Evolutionary conservation across 2,329 filamentous ascomycete species (phyloP), one percentile per base, ranked within the genome.

Genomic region (Diaporthe vexans): DNA sequence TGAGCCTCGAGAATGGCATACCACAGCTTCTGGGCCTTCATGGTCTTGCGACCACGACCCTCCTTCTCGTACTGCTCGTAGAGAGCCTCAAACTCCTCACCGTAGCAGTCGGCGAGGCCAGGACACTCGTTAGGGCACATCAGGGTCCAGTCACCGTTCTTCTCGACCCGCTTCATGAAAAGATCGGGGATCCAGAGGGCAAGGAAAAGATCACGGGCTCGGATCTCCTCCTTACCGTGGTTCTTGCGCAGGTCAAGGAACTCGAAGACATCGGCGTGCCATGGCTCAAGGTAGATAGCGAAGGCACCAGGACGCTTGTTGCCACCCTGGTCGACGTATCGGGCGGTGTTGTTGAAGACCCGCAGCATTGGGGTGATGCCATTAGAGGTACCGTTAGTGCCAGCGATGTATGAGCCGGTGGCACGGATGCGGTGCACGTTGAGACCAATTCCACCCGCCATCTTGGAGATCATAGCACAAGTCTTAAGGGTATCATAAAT

Each of bases 381-480:
- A 82, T 99, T 99, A 73, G 97, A 99, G 74, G 96, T 98, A 79
- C 97, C 97, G 82, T 99, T 99, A 80, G 97, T 99, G 81, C 97
- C 97, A 76, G 94, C 94, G 85, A 99, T 99, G 86, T 99, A 99
- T 37, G 97, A 98, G 76, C 97, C 96, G 72, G 97, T 99, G 76
- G 97, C 94, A 84, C 97, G 95, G 81, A 99, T 99, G 81, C 95
- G 93, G 88, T 99, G 97, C 69, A 96, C 93, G 81, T 99, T 98
- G 77, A 99, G 89, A 80, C 97, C 97, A 83, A 99, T 98, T 84
- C 97, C 97, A 84, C 97, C 97, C 79, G 97, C 97, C 86, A 97
- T 98, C 91, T 99, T 99, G 82, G 97, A 99, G 85, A 99, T 99
- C 95, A 99, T 96, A 79, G 97, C 97, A 86, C 97, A 99, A 1